Conservation (phyloP, 1,139 yeast genomes). For the Debaryomyces sp. region DNA sequence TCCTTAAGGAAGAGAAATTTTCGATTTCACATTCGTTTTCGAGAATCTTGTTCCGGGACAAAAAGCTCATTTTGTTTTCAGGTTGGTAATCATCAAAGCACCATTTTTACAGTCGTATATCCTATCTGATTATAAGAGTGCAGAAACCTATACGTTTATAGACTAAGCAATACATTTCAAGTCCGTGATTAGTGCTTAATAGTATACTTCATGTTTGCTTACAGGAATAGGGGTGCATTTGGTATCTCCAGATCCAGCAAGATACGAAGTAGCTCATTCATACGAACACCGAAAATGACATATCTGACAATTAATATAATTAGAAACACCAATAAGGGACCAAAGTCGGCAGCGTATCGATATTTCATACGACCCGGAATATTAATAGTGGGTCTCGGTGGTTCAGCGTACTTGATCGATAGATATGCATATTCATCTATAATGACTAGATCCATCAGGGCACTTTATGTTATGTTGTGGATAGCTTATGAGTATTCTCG, state of each 20-base stretch:
- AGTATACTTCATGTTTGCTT: neutral
- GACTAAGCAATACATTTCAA: neutral
- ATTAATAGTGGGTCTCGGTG: constrained; percentile 14
- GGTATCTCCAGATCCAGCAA: neutral
- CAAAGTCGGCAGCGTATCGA: neutral
- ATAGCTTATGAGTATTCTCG: constrained; percentile 65
- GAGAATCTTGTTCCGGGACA: constrained; percentile 2
- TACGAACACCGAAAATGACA: neutral
- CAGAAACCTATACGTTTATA: neutral
- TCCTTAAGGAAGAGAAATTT: neutral
- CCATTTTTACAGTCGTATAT: neutral
- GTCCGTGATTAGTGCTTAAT: neutral
- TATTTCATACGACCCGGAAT: constrained; percentile 9
- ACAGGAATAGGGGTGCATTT: neutral
- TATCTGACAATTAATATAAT: neutral
- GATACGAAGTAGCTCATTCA: neutral
- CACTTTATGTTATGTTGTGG: constrained; percentile 49
- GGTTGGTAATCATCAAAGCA: neutral
- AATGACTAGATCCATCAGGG: constrained; percentile 52
- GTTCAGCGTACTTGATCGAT: constrained; percentile 39
- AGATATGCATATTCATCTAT: constrained; percentile 49
- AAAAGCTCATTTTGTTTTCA: neutral
- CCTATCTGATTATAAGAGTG: neutral
- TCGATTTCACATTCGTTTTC: constrained; percentile 1
- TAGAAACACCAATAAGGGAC: neutral